Conservation (phyloP, 2,329 filamentous ascomycete genomes). For the Fusarium heterosporum region DNA sequence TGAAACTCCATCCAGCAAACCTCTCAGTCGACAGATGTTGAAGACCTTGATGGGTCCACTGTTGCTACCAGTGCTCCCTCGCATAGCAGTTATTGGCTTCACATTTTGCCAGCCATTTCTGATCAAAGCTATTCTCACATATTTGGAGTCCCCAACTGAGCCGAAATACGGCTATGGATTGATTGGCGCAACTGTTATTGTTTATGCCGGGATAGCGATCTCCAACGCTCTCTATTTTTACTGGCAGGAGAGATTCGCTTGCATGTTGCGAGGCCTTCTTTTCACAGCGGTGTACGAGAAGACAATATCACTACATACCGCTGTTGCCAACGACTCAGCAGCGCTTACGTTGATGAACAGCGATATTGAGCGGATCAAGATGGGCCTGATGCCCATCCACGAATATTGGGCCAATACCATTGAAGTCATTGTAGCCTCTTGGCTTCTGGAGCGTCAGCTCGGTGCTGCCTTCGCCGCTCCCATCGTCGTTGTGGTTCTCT, state of each 20-base stretch:
- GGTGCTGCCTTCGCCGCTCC: constrained; percentile 51
- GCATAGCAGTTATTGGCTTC: constrained; percentile 52
- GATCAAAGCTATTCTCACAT: constrained; percentile 50
- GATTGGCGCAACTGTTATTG: constrained; percentile 49
- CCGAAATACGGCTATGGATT: constrained; percentile 48
- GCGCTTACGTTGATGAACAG: constrained; percentile 55
- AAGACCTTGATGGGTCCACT: constrained; percentile 26
- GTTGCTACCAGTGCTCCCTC: constrained; percentile 48
- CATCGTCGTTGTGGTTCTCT: constrained; percentile 47
- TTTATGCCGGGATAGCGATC: constrained; percentile 51
- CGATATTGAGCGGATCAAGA: constrained; percentile 52
- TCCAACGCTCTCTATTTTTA: constrained; percentile 52
- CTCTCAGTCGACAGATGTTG: neutral
- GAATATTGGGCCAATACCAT: constrained; percentile 52
- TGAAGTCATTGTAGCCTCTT: constrained; percentile 50
- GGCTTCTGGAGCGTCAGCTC: constrained; percentile 50
- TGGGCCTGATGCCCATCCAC: constrained; percentile 49
- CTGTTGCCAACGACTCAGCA: constrained; percentile 46
- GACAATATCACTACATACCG: constrained; percentile 40
- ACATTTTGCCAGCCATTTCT: constrained; percentile 55
- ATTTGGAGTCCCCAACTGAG: constrained; percentile 46
- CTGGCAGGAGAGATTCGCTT: constrained; percentile 45
- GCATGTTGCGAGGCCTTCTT: constrained; percentile 49
- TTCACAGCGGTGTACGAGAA: constrained; percentile 50
- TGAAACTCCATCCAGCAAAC: neutral